These are phyloP conservation scores for Alternaria alternata DNA, from an alignment of 2,329 filamentous ascomycete genomes.

Conservation along the genomic window DNA sequence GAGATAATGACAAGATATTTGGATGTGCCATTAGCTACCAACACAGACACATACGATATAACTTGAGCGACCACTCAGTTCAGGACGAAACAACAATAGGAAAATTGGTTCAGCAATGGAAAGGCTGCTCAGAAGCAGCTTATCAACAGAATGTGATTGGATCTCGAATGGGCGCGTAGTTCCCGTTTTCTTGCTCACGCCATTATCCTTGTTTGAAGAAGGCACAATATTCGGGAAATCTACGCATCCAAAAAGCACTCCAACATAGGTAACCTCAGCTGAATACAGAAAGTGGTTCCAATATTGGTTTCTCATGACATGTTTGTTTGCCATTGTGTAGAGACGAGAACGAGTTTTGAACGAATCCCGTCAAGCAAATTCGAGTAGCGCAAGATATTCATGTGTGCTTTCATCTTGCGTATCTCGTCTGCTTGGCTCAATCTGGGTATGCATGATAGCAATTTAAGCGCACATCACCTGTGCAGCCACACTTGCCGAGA, in stretches of 20 bases:
- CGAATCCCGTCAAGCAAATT: not conserved
- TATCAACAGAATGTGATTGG: too few relatives aligned
- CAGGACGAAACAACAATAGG: too few relatives aligned
- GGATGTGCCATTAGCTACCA: not conserved
- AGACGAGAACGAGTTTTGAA: too few relatives aligned
- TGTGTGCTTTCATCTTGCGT: not conserved
- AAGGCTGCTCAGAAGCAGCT: too few relatives aligned
- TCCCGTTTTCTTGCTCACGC: too few relatives aligned
- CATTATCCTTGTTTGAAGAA: too few relatives aligned
- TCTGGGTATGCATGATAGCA: not conserved
- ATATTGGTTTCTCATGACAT: not conserved
- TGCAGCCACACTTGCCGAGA: slow-evolving; percentile 1
- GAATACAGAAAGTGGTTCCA: not conserved
- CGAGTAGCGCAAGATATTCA: not conserved
- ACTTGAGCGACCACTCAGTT: too few relatives aligned
- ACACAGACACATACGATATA: not conserved
- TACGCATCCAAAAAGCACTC: too few relatives aligned
- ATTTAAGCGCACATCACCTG: not conserved
- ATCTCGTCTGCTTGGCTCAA: not conserved
- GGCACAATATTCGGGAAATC: too few relatives aligned
- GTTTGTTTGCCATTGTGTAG: not conserved
- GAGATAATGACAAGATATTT: not conserved
- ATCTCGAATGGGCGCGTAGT: too few relatives aligned
- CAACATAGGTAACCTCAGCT: not conserved
- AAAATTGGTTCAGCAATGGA: too few relatives aligned